phyloP scores from a whole-genome alignment of 345 rosid species.

The Ricinus communis region DNA sequence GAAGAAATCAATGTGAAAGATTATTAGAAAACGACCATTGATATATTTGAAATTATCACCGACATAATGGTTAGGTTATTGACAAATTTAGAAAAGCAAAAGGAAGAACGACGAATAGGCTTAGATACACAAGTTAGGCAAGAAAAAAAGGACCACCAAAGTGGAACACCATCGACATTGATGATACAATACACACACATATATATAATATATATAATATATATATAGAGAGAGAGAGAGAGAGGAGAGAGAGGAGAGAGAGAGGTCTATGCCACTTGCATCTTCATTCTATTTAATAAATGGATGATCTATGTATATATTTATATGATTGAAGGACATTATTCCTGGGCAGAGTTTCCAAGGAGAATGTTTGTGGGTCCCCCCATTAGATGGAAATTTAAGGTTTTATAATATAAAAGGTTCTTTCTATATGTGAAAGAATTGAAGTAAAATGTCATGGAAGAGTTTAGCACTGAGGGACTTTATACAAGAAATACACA shows the following conservation, averaged over 20 bases:
- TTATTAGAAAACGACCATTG: too few species aligned
- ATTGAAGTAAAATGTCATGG: neutral
- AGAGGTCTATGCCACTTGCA: neutral
- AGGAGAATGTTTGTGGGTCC: constrained; percentile 40
- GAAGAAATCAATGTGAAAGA: too few species aligned
- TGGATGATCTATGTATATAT: neutral
- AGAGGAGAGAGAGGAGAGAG: neutral
- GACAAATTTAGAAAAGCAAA: neutral
- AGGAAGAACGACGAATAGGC: neutral
- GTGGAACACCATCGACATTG: neutral
- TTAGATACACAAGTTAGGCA: neutral
- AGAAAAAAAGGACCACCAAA: neutral
- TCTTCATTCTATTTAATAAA: neutral
- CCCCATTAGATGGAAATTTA: neutral
- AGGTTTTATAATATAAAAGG: neutral
- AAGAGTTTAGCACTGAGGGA: neutral
- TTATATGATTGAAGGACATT: constrained; percentile 5
- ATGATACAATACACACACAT: neutral
- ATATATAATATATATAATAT: neutral
- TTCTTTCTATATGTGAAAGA: neutral
- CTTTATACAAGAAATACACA: neutral
- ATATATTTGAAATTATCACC: too few species aligned
- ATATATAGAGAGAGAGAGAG: neutral
- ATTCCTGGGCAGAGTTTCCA: constrained; percentile 5
- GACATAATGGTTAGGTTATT: too few species aligned